Percentiles rank a stretch among this genome's conserved stretches.
Conservation (phyloP, 208 protist genomes). For the Leishmania aethiopica region DNA sequence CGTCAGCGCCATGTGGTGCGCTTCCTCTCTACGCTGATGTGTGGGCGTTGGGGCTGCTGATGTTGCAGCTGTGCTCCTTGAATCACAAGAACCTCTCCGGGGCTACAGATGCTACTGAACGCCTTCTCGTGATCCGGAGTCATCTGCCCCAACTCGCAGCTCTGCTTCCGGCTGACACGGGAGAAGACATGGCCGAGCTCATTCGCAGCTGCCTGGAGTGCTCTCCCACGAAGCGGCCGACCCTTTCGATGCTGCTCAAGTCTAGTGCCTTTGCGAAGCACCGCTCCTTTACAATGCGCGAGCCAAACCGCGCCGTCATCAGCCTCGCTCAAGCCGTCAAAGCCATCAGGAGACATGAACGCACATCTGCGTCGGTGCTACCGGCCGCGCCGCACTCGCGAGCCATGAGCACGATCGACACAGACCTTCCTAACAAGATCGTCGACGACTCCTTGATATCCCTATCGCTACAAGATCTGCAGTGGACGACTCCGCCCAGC, state of each 20-base stretch:
- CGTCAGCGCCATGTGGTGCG: not conserved
- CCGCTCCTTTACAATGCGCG: conserved; percentile 2
- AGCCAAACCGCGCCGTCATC: conserved; percentile 20
- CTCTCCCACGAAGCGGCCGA: conserved; percentile 5
- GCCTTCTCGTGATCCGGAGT: not conserved
- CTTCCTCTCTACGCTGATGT: conserved; percentile 14
- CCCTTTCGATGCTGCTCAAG: not conserved
- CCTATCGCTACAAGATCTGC: not conserved
- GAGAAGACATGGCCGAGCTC: conserved; percentile 12
- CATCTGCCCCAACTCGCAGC: not conserved
- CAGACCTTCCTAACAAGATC: no score
- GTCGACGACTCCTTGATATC: not conserved
- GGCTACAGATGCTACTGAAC: conserved; percentile 1
- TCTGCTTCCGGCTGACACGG: conserved; percentile 10
- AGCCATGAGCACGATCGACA: not conserved
- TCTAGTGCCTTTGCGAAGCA: conserved; percentile 6
- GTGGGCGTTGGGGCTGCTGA: conserved; percentile 19
- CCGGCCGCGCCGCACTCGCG: not conserved
- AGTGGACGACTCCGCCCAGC: not conserved
- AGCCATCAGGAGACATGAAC: no score
- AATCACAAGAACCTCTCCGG: conserved; percentile 4
- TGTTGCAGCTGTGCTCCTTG: conserved; percentile 20
- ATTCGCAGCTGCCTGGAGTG: conserved; percentile 20
- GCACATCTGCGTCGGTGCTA: no score
- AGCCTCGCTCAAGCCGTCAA: conserved; percentile 21